Percentiles rank a stretch among this genome's conserved stretches.
phyloP scores from a whole-genome alignment of 306 rosid species.

The Canavalia gladiata region DNA sequence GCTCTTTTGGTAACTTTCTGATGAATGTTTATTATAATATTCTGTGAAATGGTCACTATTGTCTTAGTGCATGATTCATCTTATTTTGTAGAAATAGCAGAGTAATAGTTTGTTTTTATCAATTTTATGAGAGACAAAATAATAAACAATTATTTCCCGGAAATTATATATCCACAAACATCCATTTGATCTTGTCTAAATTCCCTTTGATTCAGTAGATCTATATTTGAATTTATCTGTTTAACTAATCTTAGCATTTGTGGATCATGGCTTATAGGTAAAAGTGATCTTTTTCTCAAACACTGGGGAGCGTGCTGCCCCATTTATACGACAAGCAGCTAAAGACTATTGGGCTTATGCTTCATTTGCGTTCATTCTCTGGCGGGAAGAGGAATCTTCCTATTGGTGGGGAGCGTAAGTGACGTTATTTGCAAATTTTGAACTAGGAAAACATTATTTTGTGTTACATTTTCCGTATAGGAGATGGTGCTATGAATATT shows the following conservation, averaged over 20 bases:
- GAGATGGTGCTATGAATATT: conserved; percentile 27
- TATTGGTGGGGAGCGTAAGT: conserved; percentile 89
- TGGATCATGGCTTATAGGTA: conserved; percentile 64
- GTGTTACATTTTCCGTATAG: conserved; percentile 25
- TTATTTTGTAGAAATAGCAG: neutral
- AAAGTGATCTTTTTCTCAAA: conserved; percentile 80
- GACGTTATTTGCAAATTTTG: conserved; percentile 8
- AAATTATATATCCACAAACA: neutral
- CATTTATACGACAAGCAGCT: conserved; percentile 79
- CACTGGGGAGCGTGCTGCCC: conserved; percentile 90
- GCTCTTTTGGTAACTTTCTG: neutral
- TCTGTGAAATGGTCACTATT: neutral
- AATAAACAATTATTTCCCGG: neutral
- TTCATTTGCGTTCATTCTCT: conserved; percentile 87
- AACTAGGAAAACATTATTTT: conserved; percentile 7
- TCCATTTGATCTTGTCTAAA: neutral
- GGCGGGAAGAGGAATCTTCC: conserved; percentile 91
- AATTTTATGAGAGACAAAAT: neutral
- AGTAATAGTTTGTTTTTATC: neutral
- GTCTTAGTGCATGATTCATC: neutral
- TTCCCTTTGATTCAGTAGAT: conserved; percentile 38
- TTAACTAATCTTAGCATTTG: conserved; percentile 41
- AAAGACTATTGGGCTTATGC: conserved; percentile 77
- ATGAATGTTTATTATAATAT: neutral
- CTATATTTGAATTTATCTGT: conserved; percentile 32